Conservation (phyloP, 129 eudicot species). For the Rutidosis leptorrhynchoides region DNA sequence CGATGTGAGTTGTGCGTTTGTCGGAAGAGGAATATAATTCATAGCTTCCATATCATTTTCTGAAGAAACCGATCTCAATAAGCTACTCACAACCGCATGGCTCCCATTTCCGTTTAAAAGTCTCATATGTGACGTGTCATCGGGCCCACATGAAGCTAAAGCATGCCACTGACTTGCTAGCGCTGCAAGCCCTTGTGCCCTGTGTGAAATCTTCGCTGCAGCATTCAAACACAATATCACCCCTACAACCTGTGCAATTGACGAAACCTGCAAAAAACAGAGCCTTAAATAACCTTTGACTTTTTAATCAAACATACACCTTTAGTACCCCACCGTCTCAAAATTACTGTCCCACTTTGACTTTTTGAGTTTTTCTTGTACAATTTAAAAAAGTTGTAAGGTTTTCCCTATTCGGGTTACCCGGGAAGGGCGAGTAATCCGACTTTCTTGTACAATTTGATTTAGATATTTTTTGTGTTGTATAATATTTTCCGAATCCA, state of each 20-base stretch:
- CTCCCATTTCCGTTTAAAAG: conserved; percentile 32
- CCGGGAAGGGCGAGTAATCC: too few species aligned
- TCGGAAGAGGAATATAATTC: conserved; percentile 46
- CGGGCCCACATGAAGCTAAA: conserved; percentile 52
- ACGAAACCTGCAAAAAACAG: conserved; percentile 48
- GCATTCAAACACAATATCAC: conserved; percentile 74
- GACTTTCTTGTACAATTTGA: too few species aligned
- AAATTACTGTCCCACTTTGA: too few species aligned
- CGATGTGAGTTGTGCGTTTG: conserved; percentile 56
- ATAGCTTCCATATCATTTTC: conserved; percentile 70
- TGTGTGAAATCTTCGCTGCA: conserved; percentile 79
- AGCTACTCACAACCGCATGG: conserved; percentile 30
- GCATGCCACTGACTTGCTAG: conserved; percentile 88
- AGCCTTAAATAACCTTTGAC: conserved; percentile 6
- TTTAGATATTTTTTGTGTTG: too few species aligned
- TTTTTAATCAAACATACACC: conserved; percentile 1
- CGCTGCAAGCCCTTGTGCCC: conserved; percentile 78
- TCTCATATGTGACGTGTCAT: conserved; percentile 48
- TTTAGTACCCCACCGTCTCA: conserved; percentile 5
- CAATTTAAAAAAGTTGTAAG: too few species aligned
- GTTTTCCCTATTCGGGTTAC: too few species aligned
- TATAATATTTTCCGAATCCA: too few species aligned
- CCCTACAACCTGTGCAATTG: conserved; percentile 73
- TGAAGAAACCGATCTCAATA: conserved; percentile 34
- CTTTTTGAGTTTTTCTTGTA: too few species aligned